A percentile compares a stretch with the other conserved stretches of the same genome.
Conservation (phyloP, 352 stramenopile genomes). For the Pythium dissotocum region DNA sequence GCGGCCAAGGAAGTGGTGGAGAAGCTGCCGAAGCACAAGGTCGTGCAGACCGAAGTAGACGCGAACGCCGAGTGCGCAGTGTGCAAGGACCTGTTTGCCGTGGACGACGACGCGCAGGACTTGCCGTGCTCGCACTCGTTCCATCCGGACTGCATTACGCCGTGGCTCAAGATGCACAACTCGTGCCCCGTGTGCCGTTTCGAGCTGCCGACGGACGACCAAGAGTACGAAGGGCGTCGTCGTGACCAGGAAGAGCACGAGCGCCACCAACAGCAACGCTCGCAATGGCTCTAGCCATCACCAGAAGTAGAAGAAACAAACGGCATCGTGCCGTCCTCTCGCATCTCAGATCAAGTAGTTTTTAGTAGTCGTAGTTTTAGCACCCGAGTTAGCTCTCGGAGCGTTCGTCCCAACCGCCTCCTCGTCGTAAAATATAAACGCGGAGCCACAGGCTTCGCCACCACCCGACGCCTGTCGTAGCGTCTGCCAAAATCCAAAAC, state of each 20-base stretch:
- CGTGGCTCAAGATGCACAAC: slow-evolving; percentile 89
- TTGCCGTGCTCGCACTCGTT: slow-evolving; percentile 80
- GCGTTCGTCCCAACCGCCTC: neutral
- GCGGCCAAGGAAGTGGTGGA: slow-evolving; percentile 78
- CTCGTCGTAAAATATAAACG: slow-evolving; percentile 4
- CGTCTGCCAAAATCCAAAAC: too few species aligned
- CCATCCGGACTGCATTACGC: slow-evolving; percentile 85
- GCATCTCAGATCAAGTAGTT: neutral
- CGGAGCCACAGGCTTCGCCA: neutral
- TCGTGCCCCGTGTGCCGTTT: slow-evolving; percentile 86
- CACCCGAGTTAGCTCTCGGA: neutral
- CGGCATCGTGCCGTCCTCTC: neutral
- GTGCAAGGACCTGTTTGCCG: slow-evolving; percentile 85
- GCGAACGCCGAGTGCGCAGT: slow-evolving; percentile 78
- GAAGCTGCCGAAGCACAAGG: slow-evolving; percentile 70
- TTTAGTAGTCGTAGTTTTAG: neutral
- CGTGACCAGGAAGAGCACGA: slow-evolving; percentile 28
- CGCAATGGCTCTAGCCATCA: neutral
- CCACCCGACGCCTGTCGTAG: neutral
- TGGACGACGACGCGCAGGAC: slow-evolving; percentile 73
- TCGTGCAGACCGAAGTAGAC: slow-evolving; percentile 74
- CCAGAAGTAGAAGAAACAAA: neutral
- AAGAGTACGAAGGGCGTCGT: slow-evolving; percentile 69
- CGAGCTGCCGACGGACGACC: slow-evolving; percentile 82
- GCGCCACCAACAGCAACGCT: neutral